Evolutionary conservation across 768 basidiomycete genomes (phyloP).

Genomic region (Heimioporus sp.): DNA sequence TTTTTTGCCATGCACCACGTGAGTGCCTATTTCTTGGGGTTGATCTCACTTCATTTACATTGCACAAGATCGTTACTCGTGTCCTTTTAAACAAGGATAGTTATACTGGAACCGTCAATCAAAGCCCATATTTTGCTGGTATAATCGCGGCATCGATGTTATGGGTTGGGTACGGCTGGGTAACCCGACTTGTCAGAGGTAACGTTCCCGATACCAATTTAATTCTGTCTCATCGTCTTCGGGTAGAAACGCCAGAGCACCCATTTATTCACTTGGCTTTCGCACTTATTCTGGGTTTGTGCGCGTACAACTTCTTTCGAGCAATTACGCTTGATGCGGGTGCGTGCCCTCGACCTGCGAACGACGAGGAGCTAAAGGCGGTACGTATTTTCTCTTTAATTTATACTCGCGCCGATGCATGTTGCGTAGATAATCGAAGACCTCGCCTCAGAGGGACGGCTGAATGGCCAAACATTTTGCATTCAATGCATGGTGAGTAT

Average conservation of each 20-base stretch:
- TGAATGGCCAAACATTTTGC: slow-evolving; percentile 97
- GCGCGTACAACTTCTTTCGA: slow-evolving; percentile 89
- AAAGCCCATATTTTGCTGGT: slow-evolving; percentile 90
- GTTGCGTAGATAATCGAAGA: slow-evolving; percentile 78
- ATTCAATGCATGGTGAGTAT: slow-evolving; percentile 84
- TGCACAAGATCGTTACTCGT: slow-evolving; percentile 71
- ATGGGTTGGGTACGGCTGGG: slow-evolving; percentile 86
- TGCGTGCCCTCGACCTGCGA: slow-evolving; percentile 74
- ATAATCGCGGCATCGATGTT: slow-evolving; percentile 84
- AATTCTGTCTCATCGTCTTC: not conserved
- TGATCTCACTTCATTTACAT: slow-evolving; percentile 7
- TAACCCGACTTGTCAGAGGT: slow-evolving; percentile 74
- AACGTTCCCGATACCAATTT: slow-evolving; percentile 20
- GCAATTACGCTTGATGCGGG: slow-evolving; percentile 89
- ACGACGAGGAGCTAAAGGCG: slow-evolving; percentile 84
- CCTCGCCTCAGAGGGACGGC: slow-evolving; percentile 77
- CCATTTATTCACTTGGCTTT: slow-evolving; percentile 76
- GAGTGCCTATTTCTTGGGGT: slow-evolving; percentile 29
- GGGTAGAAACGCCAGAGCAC: slow-evolving; percentile 72
- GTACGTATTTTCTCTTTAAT: slow-evolving; percentile 41
- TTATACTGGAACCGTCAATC: slow-evolving; percentile 79
- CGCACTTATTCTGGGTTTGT: slow-evolving; percentile 64
- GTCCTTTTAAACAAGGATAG: slow-evolving; percentile 80
- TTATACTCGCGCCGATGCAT: not conserved
- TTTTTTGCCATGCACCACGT: slow-evolving; percentile 96